A percentile compares a stretch with the other conserved stretches of the same genome.
Evolutionary conservation across 805 yeast species (phyloP).

Genomic region (Hanseniaspora lachancei): DNA sequence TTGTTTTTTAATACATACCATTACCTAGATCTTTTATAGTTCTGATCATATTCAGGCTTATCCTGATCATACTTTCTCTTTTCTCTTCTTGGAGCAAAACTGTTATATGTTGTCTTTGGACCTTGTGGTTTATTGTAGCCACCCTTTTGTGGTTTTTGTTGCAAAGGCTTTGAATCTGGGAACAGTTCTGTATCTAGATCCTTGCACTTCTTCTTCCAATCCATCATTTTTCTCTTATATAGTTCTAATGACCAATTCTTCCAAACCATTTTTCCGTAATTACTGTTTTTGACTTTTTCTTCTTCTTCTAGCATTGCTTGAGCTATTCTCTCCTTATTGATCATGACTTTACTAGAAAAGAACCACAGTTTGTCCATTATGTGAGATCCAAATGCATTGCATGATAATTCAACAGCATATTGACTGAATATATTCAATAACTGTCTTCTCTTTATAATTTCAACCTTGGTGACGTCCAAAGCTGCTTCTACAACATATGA

Average conservation of each 20-base stretch:
- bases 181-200: constrained; percentile 35
- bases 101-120: constrained; percentile 3
- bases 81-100: constrained; percentile 12
- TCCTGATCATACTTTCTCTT: constrained; percentile 8
- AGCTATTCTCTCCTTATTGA: constrained; percentile 79
- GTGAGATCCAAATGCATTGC: constrained; percentile 86
- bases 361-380: constrained; percentile 73
- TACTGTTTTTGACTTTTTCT: constrained; percentile 65
- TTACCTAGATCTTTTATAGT: constrained; percentile 11
- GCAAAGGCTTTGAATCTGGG: constrained; percentile 27
- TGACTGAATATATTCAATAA: constrained; percentile 53
- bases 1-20: not conserved
- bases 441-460: constrained; percentile 46
- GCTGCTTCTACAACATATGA: constrained; percentile 74
- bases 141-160: constrained; percentile 17
- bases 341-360: constrained; percentile 62
- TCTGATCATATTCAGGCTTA: constrained; percentile 5
- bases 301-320: constrained; percentile 45
- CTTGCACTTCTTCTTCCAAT: constrained; percentile 63
- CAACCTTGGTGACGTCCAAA: constrained; percentile 38
- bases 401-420: constrained; percentile 46
- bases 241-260: constrained; percentile 85
- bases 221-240: constrained; percentile 56
- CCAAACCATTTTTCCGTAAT: constrained; percentile 87
- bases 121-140: not conserved